Percentiles rank a stretch among this genome's conserved stretches.
These are phyloP conservation scores for Fomitopsis palustris DNA, from an alignment of 1,284 basidiomycete genomes.

Conservation along the genomic window DNA sequence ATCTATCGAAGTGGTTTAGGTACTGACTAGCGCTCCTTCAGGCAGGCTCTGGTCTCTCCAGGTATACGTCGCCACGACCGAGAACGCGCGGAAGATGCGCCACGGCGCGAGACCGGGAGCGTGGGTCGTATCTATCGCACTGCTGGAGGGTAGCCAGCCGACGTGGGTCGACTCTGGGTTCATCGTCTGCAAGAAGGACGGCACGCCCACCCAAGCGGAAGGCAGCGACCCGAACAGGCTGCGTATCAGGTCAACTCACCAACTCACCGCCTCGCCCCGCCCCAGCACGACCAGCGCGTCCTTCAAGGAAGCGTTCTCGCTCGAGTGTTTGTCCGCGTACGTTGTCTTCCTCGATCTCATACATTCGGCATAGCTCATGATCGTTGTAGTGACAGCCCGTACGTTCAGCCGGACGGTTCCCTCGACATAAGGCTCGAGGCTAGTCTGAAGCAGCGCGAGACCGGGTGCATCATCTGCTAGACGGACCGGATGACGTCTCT, in stretches of 20 bases:
- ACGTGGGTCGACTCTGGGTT: constrained; percentile 58
- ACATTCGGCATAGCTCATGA: neutral
- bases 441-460: constrained; percentile 40
- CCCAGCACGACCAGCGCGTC: constrained; percentile 33
- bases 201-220: constrained; percentile 15
- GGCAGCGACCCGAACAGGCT: constrained; percentile 38
- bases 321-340: constrained; percentile 52
- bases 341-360: constrained; percentile 21
- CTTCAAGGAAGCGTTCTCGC: constrained; percentile 42
- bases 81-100: constrained; percentile 14
- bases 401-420: constrained; percentile 50
- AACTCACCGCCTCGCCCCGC: constrained; percentile 13
- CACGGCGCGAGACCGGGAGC: constrained; percentile 32
- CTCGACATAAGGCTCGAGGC: constrained; percentile 53
- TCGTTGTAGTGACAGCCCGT: constrained; percentile 42
- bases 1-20: neutral
- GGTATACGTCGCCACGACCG: constrained; percentile 40
- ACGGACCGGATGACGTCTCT: neutral
- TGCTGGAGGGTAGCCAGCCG: constrained; percentile 57
- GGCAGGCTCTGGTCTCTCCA: constrained; percentile 61
- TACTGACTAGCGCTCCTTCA: constrained; percentile 19
- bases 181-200: constrained; percentile 38
- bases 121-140: constrained; percentile 53
- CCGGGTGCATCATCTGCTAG: constrained; percentile 58
- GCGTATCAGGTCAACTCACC: constrained; percentile 35